Base-by-base conservation (phyloP, 2,329 filamentous ascomycete genomes). In the Pyrenochaeta sp. region DNA sequence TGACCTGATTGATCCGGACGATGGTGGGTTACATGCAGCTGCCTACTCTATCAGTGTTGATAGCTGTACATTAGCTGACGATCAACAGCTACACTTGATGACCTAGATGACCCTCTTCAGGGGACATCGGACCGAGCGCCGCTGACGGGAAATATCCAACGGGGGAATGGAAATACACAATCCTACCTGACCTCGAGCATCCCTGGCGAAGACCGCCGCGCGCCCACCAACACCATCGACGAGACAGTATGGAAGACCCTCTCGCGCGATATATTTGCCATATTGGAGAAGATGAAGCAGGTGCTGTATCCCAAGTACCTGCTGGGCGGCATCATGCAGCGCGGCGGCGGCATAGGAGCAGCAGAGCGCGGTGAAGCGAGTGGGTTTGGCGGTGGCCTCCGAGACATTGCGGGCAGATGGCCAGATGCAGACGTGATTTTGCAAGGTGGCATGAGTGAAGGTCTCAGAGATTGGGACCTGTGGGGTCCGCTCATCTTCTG, bases 251-350 rank as follows among this genome's bases (percentile, higher is more conserved):
- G 95, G 95, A 91, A 94, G 37, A 99, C 95, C n/a, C 82, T 99
- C 56, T 91, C 90, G 46, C 89, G 95, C 64, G 95, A 99, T 76
- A 80, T 99, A 62, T 79, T 94, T 7, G 95, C 92, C 21, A 92
- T 98, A 31, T 98, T 95, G 94, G 90, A 91, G 79, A 99, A 99
- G 83, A 92, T 99, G 88, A 89, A 91, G 76, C 94, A 97, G 81
- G 95, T 99, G 33, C 86, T 99, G 56, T 99, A 92, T 78, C 95
- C 95, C 15, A 93, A 93, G 72, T 98, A 98, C 79, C 84, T 99
- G 43, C 88, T 99, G 20, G 86, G 86, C 35, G 86, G 86, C 33
- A 81, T 88, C 69, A 77, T 89, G 77, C 78, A 82, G 60, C 81
- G 57, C n/a, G 81, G 83, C 29, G 84, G 84, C n/a, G 83, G 84